These are phyloP conservation scores for Entamoeba invadens DNA, from an alignment of 208 protist genomes.

Conservation along the genomic window DNA sequence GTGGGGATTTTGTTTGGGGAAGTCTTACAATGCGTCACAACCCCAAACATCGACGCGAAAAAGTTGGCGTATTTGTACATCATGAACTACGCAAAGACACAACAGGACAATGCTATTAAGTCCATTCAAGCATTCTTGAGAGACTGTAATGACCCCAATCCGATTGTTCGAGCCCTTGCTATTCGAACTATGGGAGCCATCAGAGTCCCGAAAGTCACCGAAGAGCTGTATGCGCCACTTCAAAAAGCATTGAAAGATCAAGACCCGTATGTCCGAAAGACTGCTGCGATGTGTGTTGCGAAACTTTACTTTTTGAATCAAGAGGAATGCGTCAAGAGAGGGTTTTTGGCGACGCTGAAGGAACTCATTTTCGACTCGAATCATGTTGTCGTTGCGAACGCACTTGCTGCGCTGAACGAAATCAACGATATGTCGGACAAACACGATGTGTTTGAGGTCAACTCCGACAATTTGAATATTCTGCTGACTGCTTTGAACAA, in stretches of 20 bases:
- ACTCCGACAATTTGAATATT: constrained; percentile 28
- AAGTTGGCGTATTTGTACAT: constrained; percentile 95
- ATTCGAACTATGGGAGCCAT: constrained; percentile 95
- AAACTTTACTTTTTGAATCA: constrained; percentile 83
- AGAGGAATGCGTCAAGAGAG: constrained; percentile 58
- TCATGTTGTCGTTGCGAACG: constrained; percentile 79
- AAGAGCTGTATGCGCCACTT: constrained; percentile 82
- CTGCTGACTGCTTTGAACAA: constrained; percentile 15
- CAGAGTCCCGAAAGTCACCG: constrained; percentile 75
- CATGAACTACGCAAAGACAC: constrained; percentile 82
- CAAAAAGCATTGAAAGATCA: constrained; percentile 64
- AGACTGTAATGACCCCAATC: constrained; percentile 72
- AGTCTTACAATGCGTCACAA: constrained; percentile 75
- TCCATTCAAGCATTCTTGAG: constrained; percentile 59
- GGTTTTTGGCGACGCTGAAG: constrained; percentile 49
- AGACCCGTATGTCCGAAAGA: constrained; percentile 93
- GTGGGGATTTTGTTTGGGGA: constrained; percentile 68
- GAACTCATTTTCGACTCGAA: constrained; percentile 75
- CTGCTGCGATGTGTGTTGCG: constrained; percentile 76
- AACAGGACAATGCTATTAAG: constrained; percentile 83
- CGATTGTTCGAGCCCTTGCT: constrained; percentile 82
- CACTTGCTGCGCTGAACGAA: constrained; percentile 76
- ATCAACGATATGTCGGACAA: constrained; percentile 38
- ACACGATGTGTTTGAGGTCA: not conserved
- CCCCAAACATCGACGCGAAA: constrained; percentile 79